These are phyloP conservation scores for Ophiostoma ulmi DNA, from an alignment of 2,329 filamentous ascomycete species.

Conservation along the genomic window DNA sequence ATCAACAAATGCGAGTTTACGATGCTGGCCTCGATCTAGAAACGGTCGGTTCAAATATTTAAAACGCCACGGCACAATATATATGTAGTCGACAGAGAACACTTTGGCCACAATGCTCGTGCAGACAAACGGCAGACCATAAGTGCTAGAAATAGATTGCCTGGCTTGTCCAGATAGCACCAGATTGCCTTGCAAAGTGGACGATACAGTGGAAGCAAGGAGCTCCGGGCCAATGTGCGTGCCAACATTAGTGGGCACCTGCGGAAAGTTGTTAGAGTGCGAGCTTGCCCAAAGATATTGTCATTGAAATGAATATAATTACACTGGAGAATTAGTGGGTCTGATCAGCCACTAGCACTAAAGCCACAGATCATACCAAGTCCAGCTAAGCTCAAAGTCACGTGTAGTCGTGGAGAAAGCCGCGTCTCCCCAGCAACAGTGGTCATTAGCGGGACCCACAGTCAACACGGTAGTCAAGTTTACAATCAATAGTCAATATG, in stretches of 20 bases:
- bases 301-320: neutral
- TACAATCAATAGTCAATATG: slow-evolving; percentile 4
- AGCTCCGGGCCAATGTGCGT: slow-evolving; percentile 19
- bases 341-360: slow-evolving; percentile 10
- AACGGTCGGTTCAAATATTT: neutral
- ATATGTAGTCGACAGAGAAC: neutral
- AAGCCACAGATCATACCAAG: neutral
- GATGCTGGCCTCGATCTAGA: neutral
- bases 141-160: slow-evolving; percentile 19
- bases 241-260: slow-evolving; percentile 18
- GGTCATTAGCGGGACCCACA: slow-evolving; percentile 20
- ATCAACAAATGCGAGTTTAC: neutral
- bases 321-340: slow-evolving; percentile 3
- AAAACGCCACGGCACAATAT: neutral
- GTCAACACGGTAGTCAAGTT: slow-evolving; percentile 24
- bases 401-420: slow-evolving; percentile 1
- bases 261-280: slow-evolving; percentile 1
- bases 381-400: neutral
- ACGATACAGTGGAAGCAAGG: neutral
- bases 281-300: neutral
- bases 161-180: neutral
- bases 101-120: slow-evolving; percentile 3
- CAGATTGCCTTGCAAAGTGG: neutral
- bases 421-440: slow-evolving; percentile 26
- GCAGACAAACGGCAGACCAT: neutral